Base-by-base conservation (phyloP, 441 rosid species). In the Hura crepitans region DNA sequence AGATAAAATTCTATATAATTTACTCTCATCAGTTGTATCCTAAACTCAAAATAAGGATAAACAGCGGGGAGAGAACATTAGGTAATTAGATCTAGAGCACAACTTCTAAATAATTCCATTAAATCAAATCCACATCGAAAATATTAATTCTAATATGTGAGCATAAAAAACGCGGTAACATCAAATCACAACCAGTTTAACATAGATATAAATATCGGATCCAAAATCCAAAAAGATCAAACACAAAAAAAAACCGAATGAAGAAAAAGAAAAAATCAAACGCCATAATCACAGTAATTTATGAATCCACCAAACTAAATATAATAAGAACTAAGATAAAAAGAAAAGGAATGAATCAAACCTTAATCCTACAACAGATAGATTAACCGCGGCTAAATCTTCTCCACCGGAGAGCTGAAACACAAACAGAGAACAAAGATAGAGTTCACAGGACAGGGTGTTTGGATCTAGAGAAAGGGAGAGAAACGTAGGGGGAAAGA, bases 381-480 rank as follows among this genome's bases (percentile, higher is more conserved):
- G 61, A 57, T 27, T 5, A 23, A 30, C 50, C 20, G 14, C 13
- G 23, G 25, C 46, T 39, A 11, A 13, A 33, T 53, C 49, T 22
- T 53, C 58, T 23, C 66, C 53, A 5, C 46, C 31, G 28, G 0
- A 27, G 9, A 20, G 14, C 37, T 33, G 17, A 14, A 11, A 47
- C 61, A 59, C 35, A 15, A 9, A 64, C 47, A 59, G 31, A 47
- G 72, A 62, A 0, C 25, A 50, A 31, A 68, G 37, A 43, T 11
- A 49, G 23, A 70, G 27, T 31, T 56, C 31, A 20, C 17, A 13
- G 49, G 35, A 58, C 31, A 43, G 68, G 23, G 28, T 35, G 73
- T 71, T 73, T 73, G 83, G 84, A 84, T 85, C 84, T 33, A 57
- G 46, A 78, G 75, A 71, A 62, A 37, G 68, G 22, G 42, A 58